These are phyloP conservation scores for Canariomyces notabilis DNA, from an alignment of 2,329 filamentous ascomycete genomes.

Conservation along the genomic window DNA sequence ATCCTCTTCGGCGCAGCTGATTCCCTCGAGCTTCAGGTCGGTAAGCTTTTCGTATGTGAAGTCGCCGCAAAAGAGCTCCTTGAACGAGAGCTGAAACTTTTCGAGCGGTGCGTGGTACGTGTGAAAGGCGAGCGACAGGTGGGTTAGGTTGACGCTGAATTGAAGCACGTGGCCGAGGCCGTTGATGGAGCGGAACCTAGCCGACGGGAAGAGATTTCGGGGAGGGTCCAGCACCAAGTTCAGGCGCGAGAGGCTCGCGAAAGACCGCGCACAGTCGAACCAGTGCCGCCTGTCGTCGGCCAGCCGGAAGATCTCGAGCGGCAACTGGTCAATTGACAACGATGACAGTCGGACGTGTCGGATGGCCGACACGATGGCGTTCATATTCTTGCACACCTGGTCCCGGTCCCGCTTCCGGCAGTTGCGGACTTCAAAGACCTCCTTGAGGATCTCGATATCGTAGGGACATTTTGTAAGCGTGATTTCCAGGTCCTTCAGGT, in stretches of 20 bases:
- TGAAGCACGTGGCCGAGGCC: constrained; percentile 40
- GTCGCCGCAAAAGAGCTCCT: constrained; percentile 33
- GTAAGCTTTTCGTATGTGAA: constrained; percentile 36
- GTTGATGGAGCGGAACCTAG: constrained; percentile 37
- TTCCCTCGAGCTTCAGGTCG: constrained; percentile 39
- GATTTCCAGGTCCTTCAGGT: constrained; percentile 37
- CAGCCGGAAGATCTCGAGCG: constrained; percentile 38
- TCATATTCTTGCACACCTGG: constrained; percentile 36
- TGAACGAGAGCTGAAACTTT: constrained; percentile 39
- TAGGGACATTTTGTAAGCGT: constrained; percentile 39
- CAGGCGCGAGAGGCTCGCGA: constrained; percentile 37
- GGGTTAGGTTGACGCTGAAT: constrained; percentile 33
- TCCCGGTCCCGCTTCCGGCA: constrained; percentile 37
- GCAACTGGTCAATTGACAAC: constrained; percentile 40
- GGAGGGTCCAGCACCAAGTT: constrained; percentile 39
- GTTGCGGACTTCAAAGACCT: constrained; percentile 35
- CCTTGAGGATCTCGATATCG: constrained; percentile 33
- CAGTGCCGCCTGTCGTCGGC: constrained; percentile 36
- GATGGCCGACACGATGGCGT: constrained; percentile 36
- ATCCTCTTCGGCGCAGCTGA: constrained; percentile 40
- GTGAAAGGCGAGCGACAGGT: constrained; percentile 39
- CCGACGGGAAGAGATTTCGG: constrained; percentile 32
- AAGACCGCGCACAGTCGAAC: constrained; percentile 38
- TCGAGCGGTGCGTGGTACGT: constrained; percentile 35
- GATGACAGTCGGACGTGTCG: constrained; percentile 34